Evolutionary conservation across 768 basidiomycete species (phyloP), one percentile per base, ranked within the genome.

Genomic region (Lactarius deliciosus): DNA sequence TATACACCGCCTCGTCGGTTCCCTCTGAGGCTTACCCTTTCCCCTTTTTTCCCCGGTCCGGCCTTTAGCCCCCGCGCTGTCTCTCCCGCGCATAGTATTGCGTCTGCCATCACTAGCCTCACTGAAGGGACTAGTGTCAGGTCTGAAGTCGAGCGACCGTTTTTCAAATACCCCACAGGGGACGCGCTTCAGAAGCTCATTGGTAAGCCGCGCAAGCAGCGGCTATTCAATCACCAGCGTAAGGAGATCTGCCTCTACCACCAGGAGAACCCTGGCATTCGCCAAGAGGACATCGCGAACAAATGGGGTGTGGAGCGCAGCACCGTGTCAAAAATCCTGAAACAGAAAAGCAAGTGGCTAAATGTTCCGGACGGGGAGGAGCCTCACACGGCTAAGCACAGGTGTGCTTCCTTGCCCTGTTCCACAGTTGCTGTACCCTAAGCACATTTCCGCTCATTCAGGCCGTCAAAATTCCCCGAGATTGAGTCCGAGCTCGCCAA

Each of bases 311-410:
- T 94, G 66, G 94, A 96, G 73, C 86, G 94, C 61, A 94, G 92
- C 78, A 96, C 94, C n/a, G 89, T 96, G 76, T 91, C 90, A 77
- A 95, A 96, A 78, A 94, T 94, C 69, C 81, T 95, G 70, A 94
- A 94, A 76, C 79, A 89, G 73, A 92, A 90, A 76, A 81, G 82
- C n/a, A 85, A 86, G 69, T 96, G 92, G 93, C 78, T 94, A 73
- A 86, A 83, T 70, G 81, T 90, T 47, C 81, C 83, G 16, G 82
- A 83, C 63, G 83, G 86, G 72, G 83, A 84, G 65, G 81, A 80
- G 65, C 79, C 84, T 67, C 81, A 82, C 60, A 80, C 86, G 65
- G 82, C 87, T n/a, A 90, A 90, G 74, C 85, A 90, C 74, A 83
- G 91, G 90, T 89, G 75, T 72, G 75, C 66, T 40, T 53, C 56